phyloP scores from a whole-genome alignment of 2,329 filamentous ascomycete genomes.

The Epichloe amarillans region DNA sequence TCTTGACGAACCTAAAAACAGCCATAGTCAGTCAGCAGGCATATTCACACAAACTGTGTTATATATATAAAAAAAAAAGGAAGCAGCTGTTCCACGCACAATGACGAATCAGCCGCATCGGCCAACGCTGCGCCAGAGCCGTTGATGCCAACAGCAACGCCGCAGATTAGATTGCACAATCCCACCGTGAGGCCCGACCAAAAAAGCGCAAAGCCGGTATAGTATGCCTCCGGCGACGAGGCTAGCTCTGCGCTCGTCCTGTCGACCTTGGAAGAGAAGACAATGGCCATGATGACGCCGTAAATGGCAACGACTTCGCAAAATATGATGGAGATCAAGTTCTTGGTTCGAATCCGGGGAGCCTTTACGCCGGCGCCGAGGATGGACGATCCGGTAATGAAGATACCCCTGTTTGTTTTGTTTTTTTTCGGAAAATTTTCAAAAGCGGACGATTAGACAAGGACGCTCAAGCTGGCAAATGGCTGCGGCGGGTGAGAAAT shows the following conservation, averaged over 20 bases:
- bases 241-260: conserved; percentile 49
- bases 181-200: conserved; percentile 93
- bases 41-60: neutral
- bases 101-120: conserved; percentile 79
- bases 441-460: neutral
- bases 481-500: conserved; percentile 9
- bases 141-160: conserved; percentile 94
- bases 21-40: conserved; percentile 11
- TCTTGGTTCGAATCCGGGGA: conserved; percentile 93
- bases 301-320: conserved; percentile 99
- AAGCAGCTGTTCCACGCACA: conserved; percentile 46
- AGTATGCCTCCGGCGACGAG: conserved; percentile 70
- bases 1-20: conserved; percentile 75
- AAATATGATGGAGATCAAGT: conserved; percentile 99
- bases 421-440: no score
- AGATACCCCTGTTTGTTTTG: conserved; percentile 70
- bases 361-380: conserved; percentile 93
- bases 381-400: conserved; percentile 96
- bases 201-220: conserved; percentile 90
- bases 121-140: conserved; percentile 92
- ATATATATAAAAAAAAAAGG: neutral
- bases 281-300: conserved; percentile 98
- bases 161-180: conserved; percentile 89
- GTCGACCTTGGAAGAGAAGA: conserved; percentile 83
- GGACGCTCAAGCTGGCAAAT: neutral